Evolutionary conservation across 768 basidiomycete genomes (phyloP), one percentile per base, ranked within the genome.

Genomic region (Chalciporus piperatus): DNA sequence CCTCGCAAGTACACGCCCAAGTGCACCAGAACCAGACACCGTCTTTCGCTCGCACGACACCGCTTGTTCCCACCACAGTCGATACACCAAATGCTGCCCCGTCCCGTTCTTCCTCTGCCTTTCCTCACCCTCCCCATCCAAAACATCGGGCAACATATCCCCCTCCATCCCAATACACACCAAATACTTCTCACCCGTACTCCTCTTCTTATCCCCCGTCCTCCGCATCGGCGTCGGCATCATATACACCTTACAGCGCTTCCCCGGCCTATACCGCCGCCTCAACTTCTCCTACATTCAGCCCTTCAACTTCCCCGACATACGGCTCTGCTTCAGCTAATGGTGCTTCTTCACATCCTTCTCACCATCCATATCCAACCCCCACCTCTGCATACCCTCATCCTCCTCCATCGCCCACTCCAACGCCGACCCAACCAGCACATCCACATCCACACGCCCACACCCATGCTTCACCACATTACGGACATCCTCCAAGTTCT

Each of bases 61-160:
- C 67, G 3, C 50, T 67, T 47, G 63, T 67, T 1, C 68, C 66
- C 30, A 67, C 65, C 6, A 63, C 62, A 40, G 60, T 64, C 53
- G 64, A 65, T n/a, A 38, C 59, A 2, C 55, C 58, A 23, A 14
- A 23, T 16, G 6, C 52, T 7, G 51, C 44, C 7, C 48, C 49
- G 13, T 25, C 55, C 4, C 65, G 51, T 32, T 22, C 51, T 2
- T 10, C 39, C 23, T 46, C 56, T 14, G 46, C 55, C 6, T 64
- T 59, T 16, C 54, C 49, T n/a, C 22, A 22, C 22, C 35, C 51
- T 4, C 52, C 55, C 27, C 28, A 33, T 12, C 57, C 55, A 47
- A 63, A 67, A 59, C 59, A 55, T 11, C 61, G 60, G 0, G 25
- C 65, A 2, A 52, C 57, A 7, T 56, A 55, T 52, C 60, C 54